Percentiles rank a stretch among this genome's conserved stretches.
These are phyloP conservation scores for Psilocybe cyanescens DNA, from an alignment of 768 basidiomycete genomes.

Conservation along the genomic window DNA sequence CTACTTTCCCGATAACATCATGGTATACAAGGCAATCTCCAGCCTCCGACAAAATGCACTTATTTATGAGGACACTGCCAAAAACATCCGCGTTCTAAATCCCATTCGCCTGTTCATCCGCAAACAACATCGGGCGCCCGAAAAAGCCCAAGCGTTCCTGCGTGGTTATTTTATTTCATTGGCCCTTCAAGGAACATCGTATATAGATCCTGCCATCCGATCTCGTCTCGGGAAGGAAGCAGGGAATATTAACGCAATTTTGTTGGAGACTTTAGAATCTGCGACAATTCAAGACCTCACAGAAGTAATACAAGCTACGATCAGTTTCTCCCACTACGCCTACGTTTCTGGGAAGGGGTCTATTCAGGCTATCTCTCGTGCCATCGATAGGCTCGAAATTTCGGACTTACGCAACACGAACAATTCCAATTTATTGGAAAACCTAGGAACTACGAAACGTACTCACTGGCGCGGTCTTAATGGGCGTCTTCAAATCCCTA, in stretches of 20 bases:
- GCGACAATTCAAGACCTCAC: constrained; percentile 10
- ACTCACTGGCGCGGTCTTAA: not conserved
- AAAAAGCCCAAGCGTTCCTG: constrained; percentile 19
- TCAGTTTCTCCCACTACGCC: constrained; percentile 28
- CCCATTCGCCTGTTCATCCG: constrained; percentile 29
- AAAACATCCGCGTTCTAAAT: constrained; percentile 27
- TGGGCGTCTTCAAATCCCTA: too few relatives aligned
- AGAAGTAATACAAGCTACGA: constrained; percentile 20
- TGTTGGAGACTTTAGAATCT: constrained; percentile 21
- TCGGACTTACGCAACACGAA: not conserved
- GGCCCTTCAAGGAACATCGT: constrained; percentile 13
- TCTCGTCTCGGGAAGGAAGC: constrained; percentile 23
- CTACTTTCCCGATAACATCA: constrained; percentile 20
- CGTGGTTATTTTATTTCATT: constrained; percentile 25
- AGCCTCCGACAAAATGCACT: constrained; percentile 30
- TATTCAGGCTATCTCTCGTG: constrained; percentile 17
- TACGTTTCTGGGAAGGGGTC: constrained; percentile 27
- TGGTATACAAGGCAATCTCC: constrained; percentile 26
- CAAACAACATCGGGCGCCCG: constrained; percentile 24
- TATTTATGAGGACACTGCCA: constrained; percentile 22
- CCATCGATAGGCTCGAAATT: constrained; percentile 20
- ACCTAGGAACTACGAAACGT: not conserved
- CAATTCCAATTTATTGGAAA: not conserved
- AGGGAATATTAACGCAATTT: constrained; percentile 28
- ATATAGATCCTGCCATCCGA: constrained; percentile 8